Percentiles rank a stretch among this genome's conserved stretches.
Conservation (phyloP, 2,329 filamentous ascomycete genomes). For the Verruconis gallopava region DNA sequence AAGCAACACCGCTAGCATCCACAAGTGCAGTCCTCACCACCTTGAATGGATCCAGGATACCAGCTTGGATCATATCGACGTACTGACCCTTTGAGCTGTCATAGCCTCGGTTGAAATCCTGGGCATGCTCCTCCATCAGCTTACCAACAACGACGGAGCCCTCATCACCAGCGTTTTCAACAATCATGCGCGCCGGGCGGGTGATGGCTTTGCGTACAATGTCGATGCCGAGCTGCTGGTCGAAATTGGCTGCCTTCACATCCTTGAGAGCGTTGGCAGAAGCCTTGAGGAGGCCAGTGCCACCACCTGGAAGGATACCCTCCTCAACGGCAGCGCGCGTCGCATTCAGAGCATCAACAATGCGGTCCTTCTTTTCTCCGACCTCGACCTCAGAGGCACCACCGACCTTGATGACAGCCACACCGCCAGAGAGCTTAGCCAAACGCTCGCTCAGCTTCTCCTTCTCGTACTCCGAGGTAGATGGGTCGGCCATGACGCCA, state of each 20-base stretch:
- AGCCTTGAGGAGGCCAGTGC: conserved; percentile 95
- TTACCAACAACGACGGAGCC: conserved; percentile 95
- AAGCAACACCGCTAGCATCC: conserved; percentile 92
- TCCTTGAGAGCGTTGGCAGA: conserved; percentile 72
- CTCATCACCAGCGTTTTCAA: conserved; percentile 95
- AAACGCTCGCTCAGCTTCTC: conserved; percentile 99
- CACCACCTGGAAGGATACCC: conserved; percentile 96
- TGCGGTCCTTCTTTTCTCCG: conserved; percentile 99
- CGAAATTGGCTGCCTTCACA: conserved; percentile 88
- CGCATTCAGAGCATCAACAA: conserved; percentile 95
- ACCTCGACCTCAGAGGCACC: conserved; percentile 97
- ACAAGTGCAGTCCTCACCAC: conserved; percentile 92
- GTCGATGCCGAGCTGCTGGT: conserved; percentile 95
- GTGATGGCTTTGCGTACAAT: conserved; percentile 99
- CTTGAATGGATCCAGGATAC: conserved; percentile 99
- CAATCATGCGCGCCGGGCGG: conserved; percentile 82
- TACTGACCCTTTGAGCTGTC: conserved; percentile 96
- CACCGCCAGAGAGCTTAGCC: conserved; percentile 96
- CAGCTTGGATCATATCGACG: conserved; percentile 92
- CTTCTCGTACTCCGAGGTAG: conserved; percentile 98
- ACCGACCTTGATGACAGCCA: conserved; percentile 98
- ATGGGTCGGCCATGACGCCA: conserved; percentile 85
- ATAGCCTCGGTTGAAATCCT: conserved; percentile 96
- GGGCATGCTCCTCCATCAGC: conserved; percentile 83
- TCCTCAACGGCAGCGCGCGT: conserved; percentile 97